These are phyloP conservation scores for Lotus japonicus DNA, from an alignment of 306 rosid species.

Conservation along the genomic window DNA sequence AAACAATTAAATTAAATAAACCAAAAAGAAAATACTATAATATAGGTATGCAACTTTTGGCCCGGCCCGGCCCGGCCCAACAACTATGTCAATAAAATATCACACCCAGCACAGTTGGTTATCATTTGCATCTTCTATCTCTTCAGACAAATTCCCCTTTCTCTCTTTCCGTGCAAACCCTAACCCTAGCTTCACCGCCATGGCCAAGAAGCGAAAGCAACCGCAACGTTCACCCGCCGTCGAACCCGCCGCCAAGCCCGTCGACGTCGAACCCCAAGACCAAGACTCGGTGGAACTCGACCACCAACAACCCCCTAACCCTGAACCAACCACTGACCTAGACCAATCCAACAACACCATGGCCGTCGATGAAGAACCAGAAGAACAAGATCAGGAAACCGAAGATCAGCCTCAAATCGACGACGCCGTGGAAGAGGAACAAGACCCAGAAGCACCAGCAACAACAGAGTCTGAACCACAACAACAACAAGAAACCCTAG, in stretches of 20 bases:
- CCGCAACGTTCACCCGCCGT: too few relatives aligned
- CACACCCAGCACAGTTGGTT: neutral
- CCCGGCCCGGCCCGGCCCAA: conserved; percentile 12
- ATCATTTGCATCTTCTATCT: neutral
- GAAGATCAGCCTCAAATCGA: neutral
- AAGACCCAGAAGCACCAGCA: neutral
- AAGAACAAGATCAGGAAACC: neutral
- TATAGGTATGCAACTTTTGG: neutral
- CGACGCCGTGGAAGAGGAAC: neutral
- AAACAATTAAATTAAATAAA: too few relatives aligned
- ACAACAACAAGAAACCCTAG: conserved; percentile 10
- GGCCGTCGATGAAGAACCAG: conserved; percentile 27
- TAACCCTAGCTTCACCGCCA: conserved; percentile 48
- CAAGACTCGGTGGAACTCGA: neutral
- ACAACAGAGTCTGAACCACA: neutral
- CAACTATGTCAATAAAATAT: neutral
- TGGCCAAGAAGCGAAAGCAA: conserved; percentile 83
- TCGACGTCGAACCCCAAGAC: conserved; percentile 19
- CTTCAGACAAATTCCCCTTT: neutral
- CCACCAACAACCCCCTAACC: neutral
- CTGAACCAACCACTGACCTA: neutral
- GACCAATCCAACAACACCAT: conserved; percentile 19
- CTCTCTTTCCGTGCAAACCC: conserved; percentile 27
- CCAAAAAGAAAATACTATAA: too few relatives aligned
- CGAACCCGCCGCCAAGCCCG: conserved; percentile 29